Evolutionary conservation across 495 filamentous ascomycete species (phyloP).

Genomic region (Penicillium subrubescens): DNA sequence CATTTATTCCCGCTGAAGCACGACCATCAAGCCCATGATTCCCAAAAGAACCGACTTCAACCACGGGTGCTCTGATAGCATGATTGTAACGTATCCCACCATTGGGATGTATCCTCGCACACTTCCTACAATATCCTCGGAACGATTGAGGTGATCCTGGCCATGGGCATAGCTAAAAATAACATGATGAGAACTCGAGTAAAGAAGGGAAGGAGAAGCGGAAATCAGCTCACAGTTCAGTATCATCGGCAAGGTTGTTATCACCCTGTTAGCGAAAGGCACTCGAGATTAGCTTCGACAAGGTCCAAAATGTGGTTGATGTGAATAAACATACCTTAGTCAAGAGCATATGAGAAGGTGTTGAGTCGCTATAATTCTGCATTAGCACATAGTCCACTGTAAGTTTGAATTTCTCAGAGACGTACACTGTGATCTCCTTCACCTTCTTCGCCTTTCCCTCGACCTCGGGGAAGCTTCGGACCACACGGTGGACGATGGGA

Average conservation of each 20-base stretch:
- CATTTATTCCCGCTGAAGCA: constrained; percentile 81
- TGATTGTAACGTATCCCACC: constrained; percentile 96
- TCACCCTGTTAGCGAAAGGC: constrained; percentile 59
- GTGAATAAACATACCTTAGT: constrained; percentile 62
- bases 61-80: constrained; percentile 96
- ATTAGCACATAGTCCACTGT: constrained; percentile 5
- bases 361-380: constrained; percentile 24
- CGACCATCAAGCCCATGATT: constrained; percentile 92
- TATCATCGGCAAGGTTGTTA: constrained; percentile 94
- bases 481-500: constrained; percentile 30
- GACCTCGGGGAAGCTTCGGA: constrained; percentile 62
- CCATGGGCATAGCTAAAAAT: constrained; percentile 58
- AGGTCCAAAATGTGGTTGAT: background rate
- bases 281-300: background rate
- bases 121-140: constrained; percentile 88
- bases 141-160: constrained; percentile 82
- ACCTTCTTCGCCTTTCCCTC: constrained; percentile 45
- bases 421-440: constrained; percentile 41
- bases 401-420: background rate
- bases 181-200: background rate
- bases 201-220: too few species aligned
- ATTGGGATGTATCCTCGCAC: constrained; percentile 93
- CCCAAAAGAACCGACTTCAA: constrained; percentile 92
- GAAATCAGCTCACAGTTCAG: constrained; percentile 61
- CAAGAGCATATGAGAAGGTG: constrained; percentile 57